Evolutionary conservation across 176 grass and related monocot species (phyloP), one percentile per base, ranked within the genome.

Genomic region (Triticum monococcum): DNA sequence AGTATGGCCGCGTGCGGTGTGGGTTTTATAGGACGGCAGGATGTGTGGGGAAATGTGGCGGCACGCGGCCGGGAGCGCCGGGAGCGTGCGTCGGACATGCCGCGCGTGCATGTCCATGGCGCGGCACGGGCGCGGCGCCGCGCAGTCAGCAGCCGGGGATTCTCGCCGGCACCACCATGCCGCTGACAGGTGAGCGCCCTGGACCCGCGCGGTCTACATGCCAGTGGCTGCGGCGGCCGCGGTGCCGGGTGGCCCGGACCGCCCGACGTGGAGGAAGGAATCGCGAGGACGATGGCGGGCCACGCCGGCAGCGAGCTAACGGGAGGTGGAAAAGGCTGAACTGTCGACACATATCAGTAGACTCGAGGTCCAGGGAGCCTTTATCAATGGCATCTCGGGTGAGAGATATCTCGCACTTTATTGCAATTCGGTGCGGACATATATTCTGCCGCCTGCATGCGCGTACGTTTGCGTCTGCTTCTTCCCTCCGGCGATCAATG

Each of bases 21-120:
- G 16, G 66, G 35, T 38, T 90, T 93, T 93, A 96, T 88, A 93
- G 89, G 75, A 84, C 20, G 77, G 52, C 33, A 62, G 43, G 40
- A 30, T 72, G 65, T 72, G 65, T 31, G 57, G 1, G 43, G 59
- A 71, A 60, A 56, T 79, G 89, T 90, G 84, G 57, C 43, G 57
- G 79, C 89, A 84, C 87, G 94, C 69, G 84, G 67, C 66, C 82
- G 0, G 3, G 10, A 5, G 64, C 64, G 54, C 50, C 1, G 17
- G 64, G 81, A 90, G 85, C 89, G 88, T 91, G 89, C 38, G 26
- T 0, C 30, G 28, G 54, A 41, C 12, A 77, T 48, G 91, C 56
- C 89, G 78, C 18, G 84, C 87, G 94, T 81, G 78, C 78, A 81
- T 59, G 62, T 36, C 59, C 8, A 2, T 46, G 73, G 35, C 30